Base-by-base conservation (phyloP, 73 alveolate species). In the Diophrys appendiculata region DNA sequence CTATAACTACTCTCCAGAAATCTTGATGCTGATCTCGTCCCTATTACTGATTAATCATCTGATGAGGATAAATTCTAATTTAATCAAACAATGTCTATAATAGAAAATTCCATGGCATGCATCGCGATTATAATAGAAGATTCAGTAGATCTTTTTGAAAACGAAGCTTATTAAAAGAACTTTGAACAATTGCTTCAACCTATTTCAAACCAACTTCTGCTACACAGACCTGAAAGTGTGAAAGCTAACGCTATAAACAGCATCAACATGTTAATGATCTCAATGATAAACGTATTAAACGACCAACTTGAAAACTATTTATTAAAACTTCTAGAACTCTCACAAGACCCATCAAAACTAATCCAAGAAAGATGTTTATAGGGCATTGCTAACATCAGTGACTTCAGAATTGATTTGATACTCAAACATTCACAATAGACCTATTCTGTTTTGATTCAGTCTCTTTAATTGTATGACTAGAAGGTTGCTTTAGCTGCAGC, bases 401-500 rank as follows among this genome's bases (percentile, higher is more conserved):
- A 70, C 24, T 65, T 53, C 33, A 78, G 81, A 43, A 26, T 60
- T 0, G 93, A 85, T 28, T 14, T 78, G 1, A 70, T 78, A 52
- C 30, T 85, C 24, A 14, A 34, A 5, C 35, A 69, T 3, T 69
- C 33, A 27, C 65, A 77, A 24, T 52, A 29, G 18, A 84, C 78
- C 29, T 56, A 32, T 55, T 85, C 77, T 28, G 54, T 78, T 11
- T 78, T 85, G 93, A 22, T 76, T 1, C 33, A 69, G 23, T 85
- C 88, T 55, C 81, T 85, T 28, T 70, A 31, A 29, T 85, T 65
- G 26, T 70, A 78, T 32, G 93, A 85, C 52, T 81, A 85, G 56
- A 73, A 78, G 73, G 77, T 85, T 5, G 93, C 88, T 29, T 76
- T 85, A 22, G 93, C 93, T 5, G 93, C 93, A 8, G 83, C 89